Evolutionary conservation across 768 basidiomycete species (phyloP), one percentile per base, ranked within the genome.

Genomic region (Pulveroboletus sp.): DNA sequence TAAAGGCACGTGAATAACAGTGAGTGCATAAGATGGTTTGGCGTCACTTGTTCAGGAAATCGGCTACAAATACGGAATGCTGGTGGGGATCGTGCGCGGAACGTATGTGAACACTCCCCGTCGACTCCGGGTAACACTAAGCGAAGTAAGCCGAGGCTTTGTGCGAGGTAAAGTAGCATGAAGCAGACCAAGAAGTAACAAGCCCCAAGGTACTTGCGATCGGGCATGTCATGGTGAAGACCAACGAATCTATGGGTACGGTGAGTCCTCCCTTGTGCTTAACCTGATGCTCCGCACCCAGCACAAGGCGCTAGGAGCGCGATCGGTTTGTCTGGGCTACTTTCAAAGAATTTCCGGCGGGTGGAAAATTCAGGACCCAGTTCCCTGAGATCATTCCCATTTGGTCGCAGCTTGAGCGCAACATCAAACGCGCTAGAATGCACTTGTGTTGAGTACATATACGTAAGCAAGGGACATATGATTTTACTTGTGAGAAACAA

Each of bases 401-500:
- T 73, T 4, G 84, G 83, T 21, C 84, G 72, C 13, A 82, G 56
- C 56, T 81, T 84, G 51, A 80, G 71, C 5, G 78, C 82, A 24
- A 75, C 74, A 52, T 85, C 79, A 25, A 77, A 55, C 2, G 69
- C 78, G 53, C 81, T 83, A 54, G 29, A 50, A 7, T 32, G 14
- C n/a, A 25, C 12, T 3, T 24, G 3, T 33, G 9, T 40, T 23
- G 24, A 7, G 19, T 21, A 29, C 27, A 10, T n/a, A 29, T 8
- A 39, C 19, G 2, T 4, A 31, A 42, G 35, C 14, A 27, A 16
- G 23, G n/a, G 56, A 49, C 72, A 5, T 40, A n/a, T n/a, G n/a
- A n/a, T n/a, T n/a, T n/a, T n/a, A 83, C 83, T 82, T 85, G 56
- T 78, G 75, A 2, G 80, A 70, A 51, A 84, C 65, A 40, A 78